Base-by-base conservation (phyloP, 2,329 filamentous ascomycete genomes). In the Lecanoromycetidae sp. region DNA sequence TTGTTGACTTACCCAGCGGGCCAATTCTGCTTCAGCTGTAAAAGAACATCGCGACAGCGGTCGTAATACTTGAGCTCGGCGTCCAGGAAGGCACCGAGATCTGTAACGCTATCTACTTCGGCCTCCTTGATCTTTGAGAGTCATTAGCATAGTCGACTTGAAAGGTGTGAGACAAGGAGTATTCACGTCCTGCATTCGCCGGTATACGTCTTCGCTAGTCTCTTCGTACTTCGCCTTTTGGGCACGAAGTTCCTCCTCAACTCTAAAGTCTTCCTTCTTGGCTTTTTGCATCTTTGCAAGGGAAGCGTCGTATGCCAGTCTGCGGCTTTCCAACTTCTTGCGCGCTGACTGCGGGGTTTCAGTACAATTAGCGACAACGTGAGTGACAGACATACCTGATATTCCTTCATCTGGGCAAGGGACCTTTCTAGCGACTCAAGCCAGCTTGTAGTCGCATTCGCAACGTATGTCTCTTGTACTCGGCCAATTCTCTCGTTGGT, bases 211-310 rank as follows among this genome's bases (percentile, higher is more conserved):
- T 60, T 96, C 90, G 60, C 77, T 91, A 13, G 86, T 82, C 68
- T 96, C 91, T 61, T 96, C 91, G 60, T 94, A 96, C 67, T 96
- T 96, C 57, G 86, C 84, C 64, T 94, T 94, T 63, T 91, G 86
- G 23, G 80, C 76, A 47, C 90, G 83, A 45, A 94, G 76, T 65
- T 96, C 90, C 61, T 96, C 90, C 64, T 96, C 91, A 47, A 91
- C 75, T 52, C 87, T 76, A 68, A 91, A 94, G 62, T 96, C 90
- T 59, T 96, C 90, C 58, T 82, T 87, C 70, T 94, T 94, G 20
- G 83, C 80, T 66, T 94, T 95, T 60, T 93, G 82, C 77, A 94
- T 80, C 71, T 94, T 95, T 54, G 79, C 78, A 39, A 87, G 79
- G 52, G 84, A 88, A 27, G 90, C 83, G 62, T 96, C 90, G 63